Evolutionary conservation across 106 monocot genomes (phyloP).

Genomic region (Platanthera guangdongensis): DNA sequence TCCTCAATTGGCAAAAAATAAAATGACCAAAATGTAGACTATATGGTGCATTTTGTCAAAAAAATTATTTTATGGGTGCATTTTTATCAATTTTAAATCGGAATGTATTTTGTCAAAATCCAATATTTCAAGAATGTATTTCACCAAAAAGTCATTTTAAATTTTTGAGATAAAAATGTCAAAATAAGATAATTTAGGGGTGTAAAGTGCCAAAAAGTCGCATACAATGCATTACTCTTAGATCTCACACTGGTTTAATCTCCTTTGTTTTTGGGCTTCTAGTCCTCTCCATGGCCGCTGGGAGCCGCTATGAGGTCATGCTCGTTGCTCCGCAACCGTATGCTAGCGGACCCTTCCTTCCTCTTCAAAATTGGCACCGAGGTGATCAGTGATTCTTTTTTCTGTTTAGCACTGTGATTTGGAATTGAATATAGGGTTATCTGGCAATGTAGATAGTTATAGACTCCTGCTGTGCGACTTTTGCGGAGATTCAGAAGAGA

Average conservation of each 20-base stretch:
- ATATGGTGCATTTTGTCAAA: too few relatives aligned
- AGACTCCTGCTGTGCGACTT: constrained; percentile 81
- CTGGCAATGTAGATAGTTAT: constrained; percentile 52
- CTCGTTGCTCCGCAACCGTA: constrained; percentile 58
- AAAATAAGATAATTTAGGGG: too few relatives aligned
- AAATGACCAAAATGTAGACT: too few relatives aligned
- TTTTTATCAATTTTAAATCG: too few relatives aligned
- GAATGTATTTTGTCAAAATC: too few relatives aligned
- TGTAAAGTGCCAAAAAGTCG: too few relatives aligned
- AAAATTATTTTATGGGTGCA: too few relatives aligned
- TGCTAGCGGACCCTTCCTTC: constrained; percentile 77
- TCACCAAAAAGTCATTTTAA: too few relatives aligned
- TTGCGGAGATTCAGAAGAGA: constrained; percentile 85
- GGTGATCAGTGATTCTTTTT: constrained; percentile 22
- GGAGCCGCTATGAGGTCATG: constrained; percentile 36
- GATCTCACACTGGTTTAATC: constrained; percentile 3
- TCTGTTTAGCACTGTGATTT: background rate
- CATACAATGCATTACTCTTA: background rate
- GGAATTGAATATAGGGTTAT: background rate
- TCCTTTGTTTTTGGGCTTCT: background rate
- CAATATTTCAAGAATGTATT: too few relatives aligned
- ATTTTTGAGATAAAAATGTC: too few relatives aligned
- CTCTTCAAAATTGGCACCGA: constrained; percentile 84
- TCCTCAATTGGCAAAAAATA: too few relatives aligned
- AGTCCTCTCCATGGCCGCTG: constrained; percentile 64